These are phyloP conservation scores for Diplodia sapinea DNA, from an alignment of 2,329 filamentous ascomycete species.

Conservation along the genomic window DNA sequence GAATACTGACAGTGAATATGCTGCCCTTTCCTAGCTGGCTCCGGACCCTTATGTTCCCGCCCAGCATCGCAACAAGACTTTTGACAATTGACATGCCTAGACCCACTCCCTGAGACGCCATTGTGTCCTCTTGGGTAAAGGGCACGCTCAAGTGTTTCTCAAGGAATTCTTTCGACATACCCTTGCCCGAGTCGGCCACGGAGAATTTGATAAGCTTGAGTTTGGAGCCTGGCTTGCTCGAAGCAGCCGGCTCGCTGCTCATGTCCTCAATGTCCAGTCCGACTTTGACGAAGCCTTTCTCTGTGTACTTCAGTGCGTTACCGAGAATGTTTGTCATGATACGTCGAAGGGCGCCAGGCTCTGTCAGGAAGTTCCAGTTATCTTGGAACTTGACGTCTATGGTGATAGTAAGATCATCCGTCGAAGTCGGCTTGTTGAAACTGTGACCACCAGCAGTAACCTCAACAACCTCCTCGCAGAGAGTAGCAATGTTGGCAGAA, in stretches of 20 bases:
- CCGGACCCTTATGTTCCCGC: conserved; percentile 46
- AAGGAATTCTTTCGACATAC: conserved; percentile 49
- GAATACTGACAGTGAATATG: conserved; percentile 39
- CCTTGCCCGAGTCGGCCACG: conserved; percentile 48
- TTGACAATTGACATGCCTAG: conserved; percentile 49
- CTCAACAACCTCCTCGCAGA: conserved; percentile 30
- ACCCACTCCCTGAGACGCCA: conserved; percentile 44
- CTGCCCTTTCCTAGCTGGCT: conserved; percentile 45
- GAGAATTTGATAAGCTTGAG: conserved; percentile 38
- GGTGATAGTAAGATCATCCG: conserved; percentile 22
- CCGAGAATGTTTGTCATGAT: conserved; percentile 50
- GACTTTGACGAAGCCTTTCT: conserved; percentile 45
- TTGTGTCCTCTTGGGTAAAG: conserved; percentile 49
- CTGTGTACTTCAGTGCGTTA: conserved; percentile 49
- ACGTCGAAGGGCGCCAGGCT: conserved; percentile 40
- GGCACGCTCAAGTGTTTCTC: conserved; percentile 47
- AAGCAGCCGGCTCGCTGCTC: not conserved
- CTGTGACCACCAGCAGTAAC: conserved; percentile 20
- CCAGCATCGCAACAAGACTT: conserved; percentile 46
- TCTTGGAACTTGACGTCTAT: conserved; percentile 24
- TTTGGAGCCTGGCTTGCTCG: conserved; percentile 35
- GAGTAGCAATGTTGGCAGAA: conserved; percentile 18
- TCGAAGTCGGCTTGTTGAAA: conserved; percentile 22
- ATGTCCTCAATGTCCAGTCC: conserved; percentile 43
- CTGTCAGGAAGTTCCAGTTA: conserved; percentile 41